phyloP scores from a whole-genome alignment of 2,329 filamentous ascomycete genomes.

The Clonostachys rhizophaga region DNA sequence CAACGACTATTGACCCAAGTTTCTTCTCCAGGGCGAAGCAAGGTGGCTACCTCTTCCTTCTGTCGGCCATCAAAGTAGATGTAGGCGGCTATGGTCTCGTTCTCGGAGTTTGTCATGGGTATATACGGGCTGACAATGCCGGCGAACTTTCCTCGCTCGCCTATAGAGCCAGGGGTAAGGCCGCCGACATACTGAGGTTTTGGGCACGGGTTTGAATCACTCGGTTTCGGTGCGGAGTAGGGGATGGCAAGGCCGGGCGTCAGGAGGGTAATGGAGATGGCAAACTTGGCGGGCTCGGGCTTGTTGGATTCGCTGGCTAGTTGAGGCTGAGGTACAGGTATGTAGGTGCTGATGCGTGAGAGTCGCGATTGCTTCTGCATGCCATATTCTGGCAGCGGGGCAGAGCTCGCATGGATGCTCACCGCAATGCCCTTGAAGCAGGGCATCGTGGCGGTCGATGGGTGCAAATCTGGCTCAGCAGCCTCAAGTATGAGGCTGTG shows the following conservation, averaged over 20 bases:
- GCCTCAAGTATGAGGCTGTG: not conserved
- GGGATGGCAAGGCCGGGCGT: conserved; percentile 85
- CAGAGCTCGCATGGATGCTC: conserved; percentile 79
- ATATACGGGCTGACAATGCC: conserved; percentile 78
- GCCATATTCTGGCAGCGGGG: conserved; percentile 87
- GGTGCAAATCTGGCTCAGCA: not conserved
- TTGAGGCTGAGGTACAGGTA: conserved; percentile 87
- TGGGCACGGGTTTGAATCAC: conserved; percentile 71
- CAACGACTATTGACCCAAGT: conserved; percentile 99
- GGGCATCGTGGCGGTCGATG: conserved; percentile 56
- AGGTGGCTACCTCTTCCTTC: conserved; percentile 95
- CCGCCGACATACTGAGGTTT: conserved; percentile 77
- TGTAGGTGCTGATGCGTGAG: conserved; percentile 93
- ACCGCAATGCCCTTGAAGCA: conserved; percentile 99
- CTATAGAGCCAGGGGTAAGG: conserved; percentile 47
- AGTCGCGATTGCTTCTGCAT: conserved; percentile 90
- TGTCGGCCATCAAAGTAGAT: conserved; percentile 96
- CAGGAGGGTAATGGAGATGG: conserved; percentile 94
- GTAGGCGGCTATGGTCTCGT: conserved; percentile 97
- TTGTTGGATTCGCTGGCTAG: conserved; percentile 59
- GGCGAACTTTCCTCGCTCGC: conserved; percentile 39
- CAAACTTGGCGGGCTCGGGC: conserved; percentile 91
- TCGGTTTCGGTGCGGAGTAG: conserved; percentile 84
- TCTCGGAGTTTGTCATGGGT: conserved; percentile 85
- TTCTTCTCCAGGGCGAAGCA: conserved; percentile 88